Evolutionary conservation across 805 yeast species (phyloP).

Genomic region (Myxozyma mucilagina): DNA sequence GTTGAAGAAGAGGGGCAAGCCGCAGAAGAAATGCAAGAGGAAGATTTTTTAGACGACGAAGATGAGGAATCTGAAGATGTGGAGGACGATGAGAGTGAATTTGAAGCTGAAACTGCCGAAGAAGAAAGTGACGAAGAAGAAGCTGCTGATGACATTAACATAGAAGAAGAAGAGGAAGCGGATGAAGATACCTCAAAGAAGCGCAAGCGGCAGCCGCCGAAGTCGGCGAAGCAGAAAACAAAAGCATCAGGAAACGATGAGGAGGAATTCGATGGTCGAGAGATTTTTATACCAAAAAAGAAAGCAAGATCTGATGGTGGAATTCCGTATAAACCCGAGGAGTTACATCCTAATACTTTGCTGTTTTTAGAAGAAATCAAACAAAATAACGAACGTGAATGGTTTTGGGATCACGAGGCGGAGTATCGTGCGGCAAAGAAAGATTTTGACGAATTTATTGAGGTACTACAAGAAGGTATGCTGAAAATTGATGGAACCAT

Average conservation of each 20-base stretch:
- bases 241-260: neutral
- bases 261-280: constrained; percentile 18
- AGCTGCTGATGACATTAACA: neutral
- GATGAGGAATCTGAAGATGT: constrained; percentile 1
- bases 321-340: constrained; percentile 8
- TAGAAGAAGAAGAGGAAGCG: constrained; percentile 7
- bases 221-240: neutral
- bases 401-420: constrained; percentile 34
- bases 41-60: constrained; percentile 2
- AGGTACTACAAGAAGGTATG: constrained; percentile 17
- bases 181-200: neutral
- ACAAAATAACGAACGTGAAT: constrained; percentile 33
- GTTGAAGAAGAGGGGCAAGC: neutral
- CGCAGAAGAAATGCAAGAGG: constrained; percentile 1
- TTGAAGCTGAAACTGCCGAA: constrained; percentile 4
- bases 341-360: constrained; percentile 31
- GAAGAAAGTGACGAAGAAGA: constrained; percentile 5
- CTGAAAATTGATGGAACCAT: constrained; percentile 27
- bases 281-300: constrained; percentile 19
- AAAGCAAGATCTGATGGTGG: constrained; percentile 13
- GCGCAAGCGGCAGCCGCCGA: neutral
- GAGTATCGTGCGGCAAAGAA: constrained; percentile 31
- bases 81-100: constrained; percentile 1
- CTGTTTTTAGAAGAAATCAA: constrained; percentile 22
- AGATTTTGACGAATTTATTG: constrained; percentile 33